A percentile compares a stretch with the other conserved stretches of the same genome.
Evolutionary conservation across 768 basidiomycete genomes (phyloP).

Genomic region (Calocybe cyanea): DNA sequence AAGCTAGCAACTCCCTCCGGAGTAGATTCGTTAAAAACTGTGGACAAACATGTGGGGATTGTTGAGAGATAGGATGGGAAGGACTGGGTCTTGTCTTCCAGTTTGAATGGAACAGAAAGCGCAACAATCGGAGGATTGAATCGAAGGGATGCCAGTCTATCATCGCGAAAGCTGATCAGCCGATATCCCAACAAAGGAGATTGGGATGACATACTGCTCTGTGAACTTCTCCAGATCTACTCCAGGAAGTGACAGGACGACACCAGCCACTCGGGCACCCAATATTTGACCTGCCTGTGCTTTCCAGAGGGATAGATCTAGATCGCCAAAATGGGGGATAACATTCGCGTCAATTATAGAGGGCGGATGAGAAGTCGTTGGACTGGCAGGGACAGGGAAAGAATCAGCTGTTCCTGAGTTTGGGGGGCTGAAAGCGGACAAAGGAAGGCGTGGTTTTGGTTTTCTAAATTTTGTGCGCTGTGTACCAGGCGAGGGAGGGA

Average conservation of each 20-base stretch:
- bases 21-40: slow-evolving; percentile 49
- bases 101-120: slow-evolving; percentile 56
- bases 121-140: slow-evolving; percentile 41
- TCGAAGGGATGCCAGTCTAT: slow-evolving; percentile 13
- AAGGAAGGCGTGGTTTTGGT: slow-evolving; percentile 65
- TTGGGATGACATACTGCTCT: slow-evolving; percentile 39
- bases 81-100: slow-evolving; percentile 43
- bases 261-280: slow-evolving; percentile 42
- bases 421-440: slow-evolving; percentile 73
- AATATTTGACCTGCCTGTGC: slow-evolving; percentile 44
- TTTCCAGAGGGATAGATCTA: slow-evolving; percentile 48
- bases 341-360: slow-evolving; percentile 69
- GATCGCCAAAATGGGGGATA: slow-evolving; percentile 34
- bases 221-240: slow-evolving; percentile 40
- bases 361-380: slow-evolving; percentile 60
- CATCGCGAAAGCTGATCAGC: neutral
- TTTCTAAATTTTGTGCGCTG: slow-evolving; percentile 23
- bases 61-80: slow-evolving; percentile 36
- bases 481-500: slow-evolving; percentile 1
- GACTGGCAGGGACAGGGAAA: slow-evolving; percentile 68
- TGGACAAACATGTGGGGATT: slow-evolving; percentile 50
- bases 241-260: slow-evolving; percentile 53
- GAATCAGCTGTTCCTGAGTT: slow-evolving; percentile 62
- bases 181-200: neutral
- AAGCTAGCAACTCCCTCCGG: slow-evolving; percentile 53